Base-by-base conservation (phyloP, 2,329 filamentous ascomycete species). In the Pyrenophora graminea region DNA sequence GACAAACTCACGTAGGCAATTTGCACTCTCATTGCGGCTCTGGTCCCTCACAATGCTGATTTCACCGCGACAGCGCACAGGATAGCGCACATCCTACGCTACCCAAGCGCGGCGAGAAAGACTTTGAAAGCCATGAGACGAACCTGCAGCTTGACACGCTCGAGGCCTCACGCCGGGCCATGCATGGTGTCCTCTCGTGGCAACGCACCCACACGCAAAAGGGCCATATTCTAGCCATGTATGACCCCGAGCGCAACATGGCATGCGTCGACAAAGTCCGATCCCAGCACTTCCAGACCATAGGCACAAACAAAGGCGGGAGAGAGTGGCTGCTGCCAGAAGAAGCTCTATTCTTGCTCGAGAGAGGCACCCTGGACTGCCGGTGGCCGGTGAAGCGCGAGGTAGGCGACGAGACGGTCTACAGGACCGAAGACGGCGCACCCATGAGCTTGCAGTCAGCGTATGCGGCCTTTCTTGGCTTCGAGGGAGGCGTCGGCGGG, bases 91-190 rank as follows among this genome's bases (percentile, higher is more conserved):
- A 55, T n/a, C 63, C 76, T 77, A 84, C 85, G 62, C 82, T 92
- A 9, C 91, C 96, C 31, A 91, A 93, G 60, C 90, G 91, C 58
- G 94, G 94, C 54, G 91, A 96, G 72, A 99, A 99, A 74, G 94
- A 99, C 76, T 99, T 97, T 72, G 94, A 97, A 76, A 87, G 89
- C 23, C 91, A 97, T 74, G 89, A 90, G 40, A 97, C 94, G 2
- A 83, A 84, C 27, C 85, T 89, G 27, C 94, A 99, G 74, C 85
- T 87, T 59, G 81, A 83, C 49, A 84, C 87, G 7, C 85, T 99
- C 44, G 88, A 91, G 66, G 84, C 89, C 39, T 96, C 91, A 56
- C 86, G 93, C 47, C 81, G 83, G 61, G 93, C 92, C 17, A 94
- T 99, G 88, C 89, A 96, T 73, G 86, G 91, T 63, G 92, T 93